A percentile compares a stretch with the other conserved stretches of the same genome.
These are phyloP conservation scores for Beauveria asiatica DNA, from an alignment of 2,329 filamentous ascomycete species.

Conservation along the genomic window DNA sequence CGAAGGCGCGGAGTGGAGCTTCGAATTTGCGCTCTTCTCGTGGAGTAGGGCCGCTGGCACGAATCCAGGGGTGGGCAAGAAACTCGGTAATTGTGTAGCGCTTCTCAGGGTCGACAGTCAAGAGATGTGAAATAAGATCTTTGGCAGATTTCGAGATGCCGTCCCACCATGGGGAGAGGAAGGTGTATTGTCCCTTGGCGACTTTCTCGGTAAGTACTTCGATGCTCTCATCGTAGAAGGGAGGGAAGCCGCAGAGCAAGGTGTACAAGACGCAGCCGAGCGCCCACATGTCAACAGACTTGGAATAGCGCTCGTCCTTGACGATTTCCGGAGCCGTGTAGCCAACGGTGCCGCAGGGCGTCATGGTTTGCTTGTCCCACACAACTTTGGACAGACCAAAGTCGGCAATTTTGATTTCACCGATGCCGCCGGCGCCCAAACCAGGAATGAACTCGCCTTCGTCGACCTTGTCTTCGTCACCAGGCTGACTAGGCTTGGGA, in stretches of 20 bases:
- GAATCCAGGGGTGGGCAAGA: conserved; percentile 89
- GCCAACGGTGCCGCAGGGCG: conserved; percentile 95
- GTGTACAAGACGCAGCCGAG: conserved; percentile 95
- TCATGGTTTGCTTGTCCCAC: conserved; percentile 98
- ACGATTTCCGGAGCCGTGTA: conserved; percentile 98
- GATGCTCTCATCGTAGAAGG: conserved; percentile 98
- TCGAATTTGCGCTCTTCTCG: conserved; percentile 48
- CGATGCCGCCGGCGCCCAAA: conserved; percentile 80
- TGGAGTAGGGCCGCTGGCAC: conserved; percentile 50
- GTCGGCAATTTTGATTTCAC: conserved; percentile 93
- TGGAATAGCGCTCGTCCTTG: conserved; percentile 97
- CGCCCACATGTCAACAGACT: conserved; percentile 99
- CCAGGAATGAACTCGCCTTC: conserved; percentile 88
- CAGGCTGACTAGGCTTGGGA: conserved; percentile 72
- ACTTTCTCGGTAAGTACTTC: conserved; percentile 97
- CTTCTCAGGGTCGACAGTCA: conserved; percentile 92
- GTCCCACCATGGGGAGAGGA: conserved; percentile 98
- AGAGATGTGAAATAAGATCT: conserved; percentile 84
- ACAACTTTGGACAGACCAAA: conserved; percentile 97
- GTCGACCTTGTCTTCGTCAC: conserved; percentile 94
- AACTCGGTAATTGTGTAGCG: conserved; percentile 91
- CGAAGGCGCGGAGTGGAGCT: conserved; percentile 43
- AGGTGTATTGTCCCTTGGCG: conserved; percentile 91
- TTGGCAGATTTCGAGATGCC: conserved; percentile 93
- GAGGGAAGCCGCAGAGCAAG: conserved; percentile 91